Evolutionary conservation across 2,329 filamentous ascomycete genomes (phyloP), one percentile per base, ranked within the genome.

Genomic region (Paecilomyces variotii): DNA sequence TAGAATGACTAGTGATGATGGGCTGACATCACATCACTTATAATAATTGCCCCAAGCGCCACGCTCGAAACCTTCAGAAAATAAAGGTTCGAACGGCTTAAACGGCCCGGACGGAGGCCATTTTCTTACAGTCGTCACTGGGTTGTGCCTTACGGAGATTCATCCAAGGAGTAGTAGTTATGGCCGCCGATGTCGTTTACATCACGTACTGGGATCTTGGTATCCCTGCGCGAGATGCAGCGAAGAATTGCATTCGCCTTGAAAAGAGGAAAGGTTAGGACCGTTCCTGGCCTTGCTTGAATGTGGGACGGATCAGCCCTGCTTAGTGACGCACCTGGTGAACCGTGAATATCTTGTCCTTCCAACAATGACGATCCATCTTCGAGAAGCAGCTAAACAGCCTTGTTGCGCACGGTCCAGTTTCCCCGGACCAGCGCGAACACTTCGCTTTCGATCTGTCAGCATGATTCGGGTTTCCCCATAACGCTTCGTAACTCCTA

Each of bases 21-120:
- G 32, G 55, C 59, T 69, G 68, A 70, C 68, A 70, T 69, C 68
- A 71, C 66, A 32, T 30, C 53, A 10, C 3, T 30, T 50, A 32
- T 32, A 24, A 45, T 2, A 45, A 5, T 45, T 14, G 39, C 39
- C 39, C 5, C 30, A 32, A 10, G 30, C 11, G 30, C 14, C 39
- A 45, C 39, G 39, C 14, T 9, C 9, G 39, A 45, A 45, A 45
- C n/a, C 39, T n/a, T 45, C 39, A 9, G n/a, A n/a, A 45, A 45
- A 45, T 24, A 45, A 45, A 45, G 39, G 14, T 19, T 14, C 10
- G 24, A 26, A 12, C 50, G 50, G 50, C 25, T 26, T 26, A 26
- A 24, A 52, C 39, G 50, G 24, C 25, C 50, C 50, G 50, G 50
- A 26, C 50, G 25, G 50, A 10, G 9, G n/a, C 27, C 6, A 11